A percentile compares a stretch with the other conserved stretches of the same genome.
Evolutionary conservation across 2,329 filamentous ascomycete species (phyloP).

Genomic region (Aspergillus quadricinctus): DNA sequence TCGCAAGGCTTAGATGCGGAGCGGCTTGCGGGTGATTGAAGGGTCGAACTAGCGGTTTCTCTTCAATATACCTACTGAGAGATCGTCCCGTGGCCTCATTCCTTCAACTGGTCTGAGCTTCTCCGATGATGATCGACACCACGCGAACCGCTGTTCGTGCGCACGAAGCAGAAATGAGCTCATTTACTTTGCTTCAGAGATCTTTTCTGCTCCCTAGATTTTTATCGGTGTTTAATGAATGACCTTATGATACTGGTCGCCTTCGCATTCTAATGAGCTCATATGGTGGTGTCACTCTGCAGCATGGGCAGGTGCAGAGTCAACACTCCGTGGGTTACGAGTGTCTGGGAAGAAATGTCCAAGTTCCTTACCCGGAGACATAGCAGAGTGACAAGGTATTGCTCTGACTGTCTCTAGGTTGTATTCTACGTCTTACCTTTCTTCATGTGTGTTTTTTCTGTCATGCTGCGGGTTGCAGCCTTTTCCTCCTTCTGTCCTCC

Average conservation of each 20-base stretch:
- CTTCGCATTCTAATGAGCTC: constrained; percentile 18
- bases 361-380: constrained; percentile 10
- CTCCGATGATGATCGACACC: neutral
- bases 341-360: constrained; percentile 2
- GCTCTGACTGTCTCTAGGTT: constrained; percentile 9
- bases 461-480: constrained; percentile 13
- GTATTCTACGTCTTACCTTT: constrained; percentile 17
- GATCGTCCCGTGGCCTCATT: neutral
- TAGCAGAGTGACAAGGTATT: neutral
- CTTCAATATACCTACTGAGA: neutral
- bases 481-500: neutral
- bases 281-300: constrained; percentile 16
- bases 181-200: constrained; percentile 3
- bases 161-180: neutral
- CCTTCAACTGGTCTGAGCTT: neutral
- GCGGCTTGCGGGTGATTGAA: neutral
- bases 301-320: constrained; percentile 11
- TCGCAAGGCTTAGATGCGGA: constrained; percentile 41
- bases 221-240: constrained; percentile 25
- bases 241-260: constrained; percentile 26
- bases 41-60: neutral
- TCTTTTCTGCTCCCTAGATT: constrained; percentile 12
- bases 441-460: constrained; percentile 5
- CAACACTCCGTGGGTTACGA: constrained; percentile 9
- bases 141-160: neutral